A percentile compares a stretch with the other conserved stretches of the same genome.
Evolutionary conservation across 73 alveolate genomes (phyloP).

Genomic region (Symbiodinium pilosum): DNA sequence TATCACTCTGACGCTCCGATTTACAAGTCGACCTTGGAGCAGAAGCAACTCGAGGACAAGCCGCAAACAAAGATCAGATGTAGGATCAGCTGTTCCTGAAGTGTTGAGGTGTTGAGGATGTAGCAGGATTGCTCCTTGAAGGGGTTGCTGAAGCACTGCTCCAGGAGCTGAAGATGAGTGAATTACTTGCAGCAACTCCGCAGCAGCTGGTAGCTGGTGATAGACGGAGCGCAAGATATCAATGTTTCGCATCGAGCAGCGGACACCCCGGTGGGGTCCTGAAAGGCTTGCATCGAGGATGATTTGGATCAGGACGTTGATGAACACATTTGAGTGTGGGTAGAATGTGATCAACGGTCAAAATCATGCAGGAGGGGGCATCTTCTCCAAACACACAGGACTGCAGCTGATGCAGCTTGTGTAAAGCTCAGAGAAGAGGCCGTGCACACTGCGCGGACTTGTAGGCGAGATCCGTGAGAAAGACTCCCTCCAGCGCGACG

Average conservation of each 20-base stretch:
- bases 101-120: neutral
- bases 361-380: no score
- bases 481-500: neutral
- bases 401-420: neutral
- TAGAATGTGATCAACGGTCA: no score
- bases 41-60: conserved; percentile 70
- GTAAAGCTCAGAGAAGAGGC: no score
- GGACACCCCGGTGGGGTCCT: no score
- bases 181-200: conserved; percentile 24
- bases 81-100: neutral
- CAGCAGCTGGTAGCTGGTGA: neutral
- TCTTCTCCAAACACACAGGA: neutral
- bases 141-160: neutral
- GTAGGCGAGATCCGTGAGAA: neutral
- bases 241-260: neutral
- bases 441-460: no score
- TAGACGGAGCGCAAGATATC: neutral
- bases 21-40: conserved; percentile 60
- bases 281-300: conserved; percentile 65
- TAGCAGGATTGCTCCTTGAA: neutral
- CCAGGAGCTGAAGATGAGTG: conserved; percentile 86
- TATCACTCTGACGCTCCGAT: conserved; percentile 11
- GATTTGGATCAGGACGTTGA: conserved; percentile 71
- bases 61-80: neutral
- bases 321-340: no score